Evolutionary conservation across 352 stramenopile species (phyloP), one percentile per base, ranked within the genome.

Genomic region (Pythium monospermum): DNA sequence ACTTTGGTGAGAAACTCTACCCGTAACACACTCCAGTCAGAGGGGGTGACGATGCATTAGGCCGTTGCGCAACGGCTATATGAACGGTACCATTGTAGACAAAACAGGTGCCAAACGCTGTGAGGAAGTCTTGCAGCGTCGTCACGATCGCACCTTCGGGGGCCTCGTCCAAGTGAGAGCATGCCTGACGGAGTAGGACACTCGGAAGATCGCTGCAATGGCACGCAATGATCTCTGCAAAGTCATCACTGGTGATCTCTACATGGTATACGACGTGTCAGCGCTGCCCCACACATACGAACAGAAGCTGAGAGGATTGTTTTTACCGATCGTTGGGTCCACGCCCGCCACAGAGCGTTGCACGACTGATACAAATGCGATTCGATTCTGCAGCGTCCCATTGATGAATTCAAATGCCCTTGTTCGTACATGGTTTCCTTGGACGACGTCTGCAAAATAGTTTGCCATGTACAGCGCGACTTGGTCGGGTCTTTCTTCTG

Each of bases 201-300:
- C 16, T 35, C 5, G 76, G 69, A 18, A 87, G 52, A 48, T 87
- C 71, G 33, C 64, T 64, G 53, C 73, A 87, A 27, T 83, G 71
- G 26, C 64, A 76, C 71, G 54, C 69, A 4, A 87, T 28, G 50
- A 87, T 64, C 49, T 87, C 73, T 0, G 49, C 69, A 47, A 87
- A 85, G 57, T 87, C 73, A 16, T 71, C 76, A 1, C 66, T 62
- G 7, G 73, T 76, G 13, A 87, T 54, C 25, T 66, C 76, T 86
- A 44, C 22, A 16, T 16, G 12, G 7, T 35, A 38, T 15, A 56
- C 7, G 35, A 10, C 18, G n/a, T n/a, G n/a, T n/a, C 18, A 21
- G 7, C 1, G 4, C 18, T 15, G 3, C 30, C 22, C 18, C 12
- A 31, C 11, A 3, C 8, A 45, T 13, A 35, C 7, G 30, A 13